Percentiles rank a stretch among this genome's conserved stretches.
phyloP scores from a whole-genome alignment of 768 basidiomycete species.

The Tulasnella sp. region DNA sequence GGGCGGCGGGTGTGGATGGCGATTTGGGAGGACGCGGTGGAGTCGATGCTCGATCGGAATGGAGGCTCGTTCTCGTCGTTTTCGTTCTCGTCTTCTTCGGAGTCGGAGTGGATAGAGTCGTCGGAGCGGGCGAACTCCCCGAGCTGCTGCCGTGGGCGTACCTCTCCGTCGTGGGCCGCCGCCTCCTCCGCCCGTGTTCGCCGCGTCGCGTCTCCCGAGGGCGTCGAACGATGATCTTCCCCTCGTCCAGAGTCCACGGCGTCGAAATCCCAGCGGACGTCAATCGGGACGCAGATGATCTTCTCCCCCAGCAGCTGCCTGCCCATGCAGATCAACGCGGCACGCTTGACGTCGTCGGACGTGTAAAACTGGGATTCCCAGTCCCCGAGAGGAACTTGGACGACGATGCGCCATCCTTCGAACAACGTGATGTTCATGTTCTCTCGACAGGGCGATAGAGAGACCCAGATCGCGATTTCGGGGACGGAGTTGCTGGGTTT shows the following conservation, averaged over 20 bases:
- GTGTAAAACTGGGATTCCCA: slow-evolving; percentile 1
- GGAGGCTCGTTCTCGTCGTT: too few relatives aligned
- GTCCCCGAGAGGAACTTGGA: slow-evolving; percentile 5
- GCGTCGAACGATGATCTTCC: too few relatives aligned
- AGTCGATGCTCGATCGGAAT: neutral
- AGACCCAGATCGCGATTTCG: neutral
- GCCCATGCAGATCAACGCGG: slow-evolving; percentile 10
- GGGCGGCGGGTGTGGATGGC: neutral
- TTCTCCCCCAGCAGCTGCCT: neutral
- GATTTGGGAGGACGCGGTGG: neutral
- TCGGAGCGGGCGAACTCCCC: neutral
- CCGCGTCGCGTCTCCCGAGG: too few relatives aligned
- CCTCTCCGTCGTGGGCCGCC: neutral
- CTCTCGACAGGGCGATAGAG: neutral
- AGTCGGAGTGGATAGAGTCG: too few relatives aligned
- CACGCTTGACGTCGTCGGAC: slow-evolving; percentile 4
- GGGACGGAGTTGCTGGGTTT: neutral
- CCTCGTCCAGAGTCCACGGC: too few relatives aligned
- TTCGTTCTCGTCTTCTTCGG: too few relatives aligned
- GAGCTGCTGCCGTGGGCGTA: neutral
- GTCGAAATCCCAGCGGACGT: neutral
- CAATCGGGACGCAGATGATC: neutral
- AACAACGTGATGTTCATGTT: slow-evolving; percentile 9
- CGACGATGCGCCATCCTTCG: slow-evolving; percentile 8
- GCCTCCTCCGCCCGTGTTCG: neutral